These are phyloP conservation scores for Pseudocercospora fuligena DNA, from an alignment of 2,329 filamentous ascomycete genomes.

Conservation along the genomic window DNA sequence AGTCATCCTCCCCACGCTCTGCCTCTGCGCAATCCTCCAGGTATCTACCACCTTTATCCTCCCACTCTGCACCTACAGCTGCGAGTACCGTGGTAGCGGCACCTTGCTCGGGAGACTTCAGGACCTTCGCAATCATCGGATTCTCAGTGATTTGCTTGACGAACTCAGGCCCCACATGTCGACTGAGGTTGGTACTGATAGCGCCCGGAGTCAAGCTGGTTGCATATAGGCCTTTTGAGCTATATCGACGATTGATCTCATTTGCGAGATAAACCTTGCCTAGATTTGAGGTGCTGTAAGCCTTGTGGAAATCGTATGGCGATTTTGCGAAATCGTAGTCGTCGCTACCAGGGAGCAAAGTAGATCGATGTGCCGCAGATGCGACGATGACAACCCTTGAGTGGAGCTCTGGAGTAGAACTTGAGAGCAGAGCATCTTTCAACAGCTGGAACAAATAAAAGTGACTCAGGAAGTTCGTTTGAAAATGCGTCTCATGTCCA, in stretches of 20 bases:
- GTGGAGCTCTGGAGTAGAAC: slow-evolving; percentile 42
- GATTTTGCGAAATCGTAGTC: slow-evolving; percentile 38
- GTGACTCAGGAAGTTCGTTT: slow-evolving; percentile 57
- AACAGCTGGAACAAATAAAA: slow-evolving; percentile 61
- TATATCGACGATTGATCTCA: slow-evolving; percentile 57
- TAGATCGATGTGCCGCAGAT: slow-evolving; percentile 48
- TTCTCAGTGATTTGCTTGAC: neutral
- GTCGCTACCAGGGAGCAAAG: slow-evolving; percentile 33
- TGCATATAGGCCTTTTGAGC: slow-evolving; percentile 50
- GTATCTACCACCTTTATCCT: slow-evolving; percentile 55
- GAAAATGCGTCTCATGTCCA: slow-evolving; percentile 55
- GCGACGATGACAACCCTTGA: slow-evolving; percentile 50
- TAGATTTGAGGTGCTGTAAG: slow-evolving; percentile 57
- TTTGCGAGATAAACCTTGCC: slow-evolving; percentile 60
- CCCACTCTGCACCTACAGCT: slow-evolving; percentile 44
- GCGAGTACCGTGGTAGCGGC: slow-evolving; percentile 57
- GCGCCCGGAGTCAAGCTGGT: slow-evolving; percentile 49
- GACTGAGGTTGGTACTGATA: slow-evolving; percentile 12
- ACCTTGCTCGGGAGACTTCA: slow-evolving; percentile 47
- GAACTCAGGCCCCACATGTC: neutral
- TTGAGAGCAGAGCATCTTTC: slow-evolving; percentile 45
- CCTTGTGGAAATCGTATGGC: slow-evolving; percentile 35
- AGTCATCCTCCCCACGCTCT: slow-evolving; percentile 20
- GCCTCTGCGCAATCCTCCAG: slow-evolving; percentile 47
- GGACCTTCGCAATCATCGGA: slow-evolving; percentile 15